Evolutionary conservation across 208 protist genomes (phyloP).

Genomic region (Trypanosoma avium): DNA sequence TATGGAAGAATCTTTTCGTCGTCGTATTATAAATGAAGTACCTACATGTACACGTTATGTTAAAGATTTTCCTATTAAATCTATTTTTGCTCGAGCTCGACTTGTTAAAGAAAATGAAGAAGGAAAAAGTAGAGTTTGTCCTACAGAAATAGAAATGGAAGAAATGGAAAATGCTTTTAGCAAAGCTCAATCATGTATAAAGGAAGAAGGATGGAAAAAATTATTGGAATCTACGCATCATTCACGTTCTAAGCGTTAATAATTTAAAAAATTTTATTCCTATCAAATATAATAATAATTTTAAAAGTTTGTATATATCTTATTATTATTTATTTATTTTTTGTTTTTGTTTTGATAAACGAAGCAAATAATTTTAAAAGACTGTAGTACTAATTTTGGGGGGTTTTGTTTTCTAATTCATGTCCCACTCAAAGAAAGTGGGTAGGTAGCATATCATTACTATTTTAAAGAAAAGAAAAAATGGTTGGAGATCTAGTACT

Average conservation of each 20-base stretch:
- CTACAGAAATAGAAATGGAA: slow-evolving; percentile 51
- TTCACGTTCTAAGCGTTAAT: slow-evolving; percentile 1
- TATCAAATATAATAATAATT: too few relatives aligned
- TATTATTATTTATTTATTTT: too few relatives aligned
- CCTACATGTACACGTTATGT: slow-evolving; percentile 50
- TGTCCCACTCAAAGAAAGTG: too few relatives aligned
- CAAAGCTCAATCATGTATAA: slow-evolving; percentile 32
- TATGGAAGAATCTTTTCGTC: slow-evolving; percentile 45
- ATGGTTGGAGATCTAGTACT: too few relatives aligned
- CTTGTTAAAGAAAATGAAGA: slow-evolving; percentile 58
- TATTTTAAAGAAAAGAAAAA: too few relatives aligned
- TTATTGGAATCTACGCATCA: slow-evolving; percentile 5
- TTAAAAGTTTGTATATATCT: too few relatives aligned
- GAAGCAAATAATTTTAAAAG: too few relatives aligned
- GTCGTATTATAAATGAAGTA: slow-evolving; percentile 36
- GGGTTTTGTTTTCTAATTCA: too few relatives aligned
- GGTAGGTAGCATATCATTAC: too few relatives aligned
- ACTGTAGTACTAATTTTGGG: too few relatives aligned
- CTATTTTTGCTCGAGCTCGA: slow-evolving; percentile 53
- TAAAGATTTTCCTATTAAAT: slow-evolving; percentile 64
- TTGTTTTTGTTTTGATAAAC: too few relatives aligned
- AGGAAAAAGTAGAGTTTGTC: slow-evolving; percentile 38
- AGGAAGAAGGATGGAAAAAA: slow-evolving; percentile 66
- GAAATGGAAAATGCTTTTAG: slow-evolving; percentile 34
- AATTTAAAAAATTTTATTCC: too few relatives aligned